These are phyloP conservation scores for Pseudopyrenochaeta lycopersici DNA, from an alignment of 2,329 filamentous ascomycete species.

Conservation along the genomic window DNA sequence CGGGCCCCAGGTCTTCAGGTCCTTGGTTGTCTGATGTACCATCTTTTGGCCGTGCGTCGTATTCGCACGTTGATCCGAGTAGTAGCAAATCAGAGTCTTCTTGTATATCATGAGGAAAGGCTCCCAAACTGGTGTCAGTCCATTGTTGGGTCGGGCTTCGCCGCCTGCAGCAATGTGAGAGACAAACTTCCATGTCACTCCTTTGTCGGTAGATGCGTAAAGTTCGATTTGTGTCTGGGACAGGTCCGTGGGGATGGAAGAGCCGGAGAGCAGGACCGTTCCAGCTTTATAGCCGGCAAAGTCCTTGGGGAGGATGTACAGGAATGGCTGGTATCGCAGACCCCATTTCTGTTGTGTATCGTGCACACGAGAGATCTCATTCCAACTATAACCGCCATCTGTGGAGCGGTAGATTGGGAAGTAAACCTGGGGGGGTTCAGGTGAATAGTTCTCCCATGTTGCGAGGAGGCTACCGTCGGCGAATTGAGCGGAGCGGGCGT, in stretches of 20 bases:
- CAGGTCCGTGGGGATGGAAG: slow-evolving; percentile 66
- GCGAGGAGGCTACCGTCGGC: slow-evolving; percentile 57
- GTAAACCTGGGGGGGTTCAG: slow-evolving; percentile 54
- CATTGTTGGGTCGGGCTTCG: slow-evolving; percentile 69
- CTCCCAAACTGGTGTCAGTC: slow-evolving; percentile 76
- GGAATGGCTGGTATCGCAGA: slow-evolving; percentile 73
- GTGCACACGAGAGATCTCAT: slow-evolving; percentile 68
- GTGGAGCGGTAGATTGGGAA: slow-evolving; percentile 58
- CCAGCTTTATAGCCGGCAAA: slow-evolving; percentile 68
- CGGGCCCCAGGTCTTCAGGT: slow-evolving; percentile 68
- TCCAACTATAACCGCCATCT: slow-evolving; percentile 65
- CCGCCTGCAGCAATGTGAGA: slow-evolving; percentile 72
- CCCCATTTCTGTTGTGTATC: slow-evolving; percentile 74
- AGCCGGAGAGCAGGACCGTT: slow-evolving; percentile 70
- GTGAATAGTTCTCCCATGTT: slow-evolving; percentile 65
- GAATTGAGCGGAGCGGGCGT: slow-evolving; percentile 60
- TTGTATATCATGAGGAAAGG: slow-evolving; percentile 71
- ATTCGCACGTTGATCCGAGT: slow-evolving; percentile 75
- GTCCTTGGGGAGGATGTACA: slow-evolving; percentile 68
- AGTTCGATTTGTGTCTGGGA: slow-evolving; percentile 73
- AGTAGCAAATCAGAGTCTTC: slow-evolving; percentile 70
- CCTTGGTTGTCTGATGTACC: slow-evolving; percentile 68
- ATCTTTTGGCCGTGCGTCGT: slow-evolving; percentile 72
- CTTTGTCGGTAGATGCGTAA: slow-evolving; percentile 70
- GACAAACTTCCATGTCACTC: slow-evolving; percentile 72